Conservation (phyloP, 768 basidiomycete species). For the Cubamyces lactineus region DNA sequence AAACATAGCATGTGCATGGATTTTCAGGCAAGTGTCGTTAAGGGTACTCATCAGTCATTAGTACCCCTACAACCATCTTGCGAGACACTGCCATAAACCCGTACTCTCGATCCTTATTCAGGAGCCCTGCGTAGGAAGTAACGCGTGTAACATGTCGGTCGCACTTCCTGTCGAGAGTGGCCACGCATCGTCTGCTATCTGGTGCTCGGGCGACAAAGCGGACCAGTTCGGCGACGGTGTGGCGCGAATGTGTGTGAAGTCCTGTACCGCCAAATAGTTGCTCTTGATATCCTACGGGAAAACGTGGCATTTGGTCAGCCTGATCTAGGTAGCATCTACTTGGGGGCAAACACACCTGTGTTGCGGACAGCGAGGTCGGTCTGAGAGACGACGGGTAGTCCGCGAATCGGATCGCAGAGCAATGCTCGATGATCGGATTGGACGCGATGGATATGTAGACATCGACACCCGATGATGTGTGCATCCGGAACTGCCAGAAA, state of each 20-base stretch:
- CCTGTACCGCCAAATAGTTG: constrained; percentile 62
- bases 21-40: no score
- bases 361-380: constrained; percentile 1
- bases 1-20: no score
- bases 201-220: constrained; percentile 13
- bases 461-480: constrained; percentile 64
- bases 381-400: constrained; percentile 53
- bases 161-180: constrained; percentile 1
- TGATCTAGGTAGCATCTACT: neutral
- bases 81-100: no score
- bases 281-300: constrained; percentile 21
- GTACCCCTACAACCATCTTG: no score
- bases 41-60: no score
- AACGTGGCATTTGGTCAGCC: neutral
- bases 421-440: constrained; percentile 83
- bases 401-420: constrained; percentile 61
- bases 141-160: neutral
- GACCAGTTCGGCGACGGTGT: constrained; percentile 84
- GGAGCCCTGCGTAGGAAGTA: neutral
- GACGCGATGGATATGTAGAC: constrained; percentile 70
- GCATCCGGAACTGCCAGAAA: constrained; percentile 81
- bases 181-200: constrained; percentile 16
- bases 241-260: constrained; percentile 81
- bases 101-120: neutral
- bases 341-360: constrained; percentile 4